Evolutionary conservation across 306 rosid genomes (phyloP).

Genomic region (Malus asiatica): DNA sequence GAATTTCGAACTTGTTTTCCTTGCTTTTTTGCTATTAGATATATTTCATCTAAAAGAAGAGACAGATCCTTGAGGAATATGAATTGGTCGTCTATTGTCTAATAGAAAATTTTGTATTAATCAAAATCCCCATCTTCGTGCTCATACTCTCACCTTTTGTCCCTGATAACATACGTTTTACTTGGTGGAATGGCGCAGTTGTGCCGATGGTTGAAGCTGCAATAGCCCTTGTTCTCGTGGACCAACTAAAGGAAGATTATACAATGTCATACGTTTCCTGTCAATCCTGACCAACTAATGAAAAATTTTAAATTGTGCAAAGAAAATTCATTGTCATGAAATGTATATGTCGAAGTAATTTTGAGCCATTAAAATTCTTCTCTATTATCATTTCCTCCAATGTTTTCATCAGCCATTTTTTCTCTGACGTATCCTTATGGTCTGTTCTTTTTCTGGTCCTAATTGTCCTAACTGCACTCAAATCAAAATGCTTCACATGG

Average conservation of each 20-base stretch:
- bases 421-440: too few relatives aligned
- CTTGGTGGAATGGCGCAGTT: conserved; percentile 46
- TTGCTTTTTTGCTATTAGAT: neutral
- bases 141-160: neutral
- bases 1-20: neutral
- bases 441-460: too few relatives aligned
- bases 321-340: neutral
- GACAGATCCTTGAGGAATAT: neutral
- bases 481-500: too few relatives aligned
- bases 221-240: conserved; percentile 82
- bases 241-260: conserved; percentile 83
- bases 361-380: neutral
- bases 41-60: neutral
- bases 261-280: conserved; percentile 81
- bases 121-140: neutral
- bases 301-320: conserved; percentile 17
- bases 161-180: neutral
- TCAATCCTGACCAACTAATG: conserved; percentile 41
- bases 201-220: conserved; percentile 96
- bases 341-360: neutral
- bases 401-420: too few relatives aligned
- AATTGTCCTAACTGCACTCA: too few relatives aligned
- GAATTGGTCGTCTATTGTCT: neutral
- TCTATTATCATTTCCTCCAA: neutral
- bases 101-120: neutral